These are phyloP conservation scores for Trametes villosa DNA, from an alignment of 768 basidiomycete genomes.

Conservation along the genomic window DNA sequence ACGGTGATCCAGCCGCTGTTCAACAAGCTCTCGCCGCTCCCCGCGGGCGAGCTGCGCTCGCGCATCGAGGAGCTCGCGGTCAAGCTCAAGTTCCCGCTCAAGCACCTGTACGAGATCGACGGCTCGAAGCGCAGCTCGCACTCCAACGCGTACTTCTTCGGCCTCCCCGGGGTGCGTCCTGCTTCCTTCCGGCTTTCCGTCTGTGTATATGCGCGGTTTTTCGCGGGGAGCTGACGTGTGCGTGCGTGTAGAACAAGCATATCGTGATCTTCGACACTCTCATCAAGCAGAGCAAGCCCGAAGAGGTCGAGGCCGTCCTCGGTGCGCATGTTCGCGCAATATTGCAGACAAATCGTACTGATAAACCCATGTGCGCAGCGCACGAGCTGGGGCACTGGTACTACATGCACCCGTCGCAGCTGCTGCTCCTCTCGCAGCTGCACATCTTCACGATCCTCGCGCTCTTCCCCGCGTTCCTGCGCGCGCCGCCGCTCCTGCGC, in stretches of 20 bases:
- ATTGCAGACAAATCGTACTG: neutral
- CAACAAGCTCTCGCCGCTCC: slow-evolving; percentile 93
- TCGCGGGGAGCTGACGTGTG: neutral
- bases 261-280: slow-evolving; percentile 98
- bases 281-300: slow-evolving; percentile 86
- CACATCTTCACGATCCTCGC: slow-evolving; percentile 88
- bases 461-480: slow-evolving; percentile 88
- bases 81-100: slow-evolving; percentile 91
- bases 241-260: slow-evolving; percentile 70
- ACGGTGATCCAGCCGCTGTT: slow-evolving; percentile 93
- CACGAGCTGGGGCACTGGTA: slow-evolving; percentile 99
- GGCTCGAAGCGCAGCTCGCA: slow-evolving; percentile 95
- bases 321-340: slow-evolving; percentile 38
- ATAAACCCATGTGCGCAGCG: no score
- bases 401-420: slow-evolving; percentile 86
- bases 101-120: slow-evolving; percentile 95
- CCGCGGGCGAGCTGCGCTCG: slow-evolving; percentile 72
- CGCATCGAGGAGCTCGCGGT: slow-evolving; percentile 78
- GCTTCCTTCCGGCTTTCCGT: no score
- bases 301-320: slow-evolving; percentile 97
- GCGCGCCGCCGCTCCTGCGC: slow-evolving; percentile 74
- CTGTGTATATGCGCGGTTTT: no score
- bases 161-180: slow-evolving; percentile 82
- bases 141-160: slow-evolving; percentile 98
- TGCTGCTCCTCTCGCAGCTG: slow-evolving; percentile 83